Percentiles rank a stretch among this genome's conserved stretches.
Evolutionary conservation across 164 flowering plant species (phyloP).

Genomic region (Sedum album): DNA sequence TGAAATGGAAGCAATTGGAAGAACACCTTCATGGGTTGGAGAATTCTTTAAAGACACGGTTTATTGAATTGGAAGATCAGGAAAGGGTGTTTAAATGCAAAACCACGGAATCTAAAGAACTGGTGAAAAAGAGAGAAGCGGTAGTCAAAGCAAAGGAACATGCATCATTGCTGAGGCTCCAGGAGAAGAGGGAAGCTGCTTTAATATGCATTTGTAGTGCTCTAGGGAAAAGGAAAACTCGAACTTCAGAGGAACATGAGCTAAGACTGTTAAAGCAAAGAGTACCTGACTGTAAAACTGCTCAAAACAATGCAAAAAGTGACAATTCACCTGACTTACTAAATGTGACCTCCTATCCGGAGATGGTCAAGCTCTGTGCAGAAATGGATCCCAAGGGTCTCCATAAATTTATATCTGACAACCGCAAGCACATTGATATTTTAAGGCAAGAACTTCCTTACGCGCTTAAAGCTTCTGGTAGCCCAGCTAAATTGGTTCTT

Average conservation of each 20-base stretch:
- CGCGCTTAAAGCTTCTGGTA: constrained; percentile 59
- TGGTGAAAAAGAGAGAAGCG: constrained; percentile 64
- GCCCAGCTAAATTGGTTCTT: constrained; percentile 65
- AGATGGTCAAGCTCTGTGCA: constrained; percentile 64
- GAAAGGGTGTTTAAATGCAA: constrained; percentile 66
- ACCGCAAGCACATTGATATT: constrained; percentile 77
- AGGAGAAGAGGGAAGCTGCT: constrained; percentile 83
- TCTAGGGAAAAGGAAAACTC: constrained; percentile 43
- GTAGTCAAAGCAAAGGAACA: constrained; percentile 77
- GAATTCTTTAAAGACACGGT: constrained; percentile 81
- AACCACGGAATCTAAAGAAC: constrained; percentile 43
- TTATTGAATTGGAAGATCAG: constrained; percentile 78
- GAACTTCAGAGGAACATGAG: constrained; percentile 22
- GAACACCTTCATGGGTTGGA: constrained; percentile 93
- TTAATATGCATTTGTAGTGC: constrained; percentile 46
- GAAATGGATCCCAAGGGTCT: constrained; percentile 79
- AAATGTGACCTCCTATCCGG: constrained; percentile 47
- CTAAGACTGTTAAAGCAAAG: constrained; percentile 31
- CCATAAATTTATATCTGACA: constrained; percentile 85
- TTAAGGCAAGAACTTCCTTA: constrained; percentile 75
- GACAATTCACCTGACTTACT: constrained; percentile 22
- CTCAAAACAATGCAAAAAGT: constrained; percentile 28
- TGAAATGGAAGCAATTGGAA: constrained; percentile 96
- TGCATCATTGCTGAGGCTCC: constrained; percentile 61
- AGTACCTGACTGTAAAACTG: constrained; percentile 28